Percentiles rank a stretch among this genome's conserved stretches.
Conservation (phyloP, 1,284 basidiomycete species). For the Cryptococcus amylolentus region DNA sequence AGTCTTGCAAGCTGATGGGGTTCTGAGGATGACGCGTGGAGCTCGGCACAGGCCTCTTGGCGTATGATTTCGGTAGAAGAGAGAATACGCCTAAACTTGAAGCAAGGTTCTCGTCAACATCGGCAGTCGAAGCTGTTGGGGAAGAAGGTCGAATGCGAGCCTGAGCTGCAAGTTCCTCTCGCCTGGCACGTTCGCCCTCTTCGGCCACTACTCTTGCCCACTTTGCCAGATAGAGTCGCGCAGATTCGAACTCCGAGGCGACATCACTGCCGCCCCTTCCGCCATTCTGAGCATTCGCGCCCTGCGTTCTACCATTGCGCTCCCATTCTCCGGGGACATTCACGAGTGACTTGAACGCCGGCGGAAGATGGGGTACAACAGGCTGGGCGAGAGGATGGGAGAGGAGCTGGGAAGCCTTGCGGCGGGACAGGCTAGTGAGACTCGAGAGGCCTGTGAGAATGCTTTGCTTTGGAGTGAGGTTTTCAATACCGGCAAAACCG, state of each 20-base stretch:
- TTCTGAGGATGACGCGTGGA: constrained; percentile 46
- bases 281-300: too few relatives aligned
- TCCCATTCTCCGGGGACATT: constrained; percentile 65
- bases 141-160: constrained; percentile 23
- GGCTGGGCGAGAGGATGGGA: constrained; percentile 91
- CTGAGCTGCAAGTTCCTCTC: constrained; percentile 58
- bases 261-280: constrained; percentile 26
- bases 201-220: constrained; percentile 94
- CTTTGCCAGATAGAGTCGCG: constrained; percentile 89
- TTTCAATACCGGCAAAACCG: constrained; percentile 18
- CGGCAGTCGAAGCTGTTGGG: neutral
- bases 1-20: constrained; percentile 30
- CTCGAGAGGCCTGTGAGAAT: constrained; percentile 77
- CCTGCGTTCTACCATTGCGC: constrained; percentile 59
- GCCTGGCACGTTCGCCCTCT: constrained; percentile 81
- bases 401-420: constrained; percentile 84
- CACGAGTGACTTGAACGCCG: constrained; percentile 81
- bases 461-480: constrained; percentile 37
- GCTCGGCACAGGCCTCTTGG: constrained; percentile 33
- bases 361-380: constrained; percentile 87
- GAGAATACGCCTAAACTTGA: constrained; percentile 84
- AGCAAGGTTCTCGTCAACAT: constrained; percentile 28
- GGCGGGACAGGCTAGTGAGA: constrained; percentile 80
- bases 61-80: constrained; percentile 54
- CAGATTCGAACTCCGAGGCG: constrained; percentile 81